A percentile compares a stretch with the other conserved stretches of the same genome.
Conservation (phyloP, 345 rosid species). For the Aegle marmelos region DNA sequence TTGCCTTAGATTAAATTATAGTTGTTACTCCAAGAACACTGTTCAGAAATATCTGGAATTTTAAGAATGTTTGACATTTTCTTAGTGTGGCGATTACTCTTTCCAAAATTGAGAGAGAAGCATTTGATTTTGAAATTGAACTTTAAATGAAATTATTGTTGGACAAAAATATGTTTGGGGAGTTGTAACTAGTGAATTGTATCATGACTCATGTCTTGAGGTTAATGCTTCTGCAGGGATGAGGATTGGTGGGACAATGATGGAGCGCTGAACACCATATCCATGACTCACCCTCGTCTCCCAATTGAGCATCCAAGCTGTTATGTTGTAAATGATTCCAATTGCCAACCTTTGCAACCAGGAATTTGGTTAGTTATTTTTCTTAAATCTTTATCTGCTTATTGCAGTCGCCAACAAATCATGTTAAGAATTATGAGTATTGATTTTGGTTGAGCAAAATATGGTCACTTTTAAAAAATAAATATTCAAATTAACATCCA, state of each 20-base stretch:
- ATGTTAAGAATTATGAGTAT: background rate
- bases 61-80: background rate
- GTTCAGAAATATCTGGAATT: background rate
- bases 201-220: background rate
- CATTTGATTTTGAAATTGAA: background rate
- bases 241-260: conserved; percentile 97
- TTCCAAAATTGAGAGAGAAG: background rate
- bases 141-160: background rate
- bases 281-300: conserved; percentile 88
- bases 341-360: conserved; percentile 64
- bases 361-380: conserved; percentile 79
- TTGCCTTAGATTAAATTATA: background rate
- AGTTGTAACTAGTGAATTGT: background rate
- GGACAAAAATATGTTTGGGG: background rate
- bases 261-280: conserved; percentile 89
- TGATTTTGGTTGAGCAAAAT: background rate
- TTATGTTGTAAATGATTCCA: conserved; percentile 48
- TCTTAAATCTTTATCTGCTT: background rate
- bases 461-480: background rate
- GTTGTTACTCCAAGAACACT: background rate
- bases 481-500: background rate
- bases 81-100: background rate
- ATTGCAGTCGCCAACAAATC: background rate
- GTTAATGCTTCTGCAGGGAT: conserved; percentile 48
- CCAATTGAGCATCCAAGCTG: conserved; percentile 70